Percentiles rank a stretch among this genome's conserved stretches.
These are phyloP conservation scores for Brachypodium distachyon DNA, from an alignment of 202 grass and related monocot species.

Conservation along the genomic window DNA sequence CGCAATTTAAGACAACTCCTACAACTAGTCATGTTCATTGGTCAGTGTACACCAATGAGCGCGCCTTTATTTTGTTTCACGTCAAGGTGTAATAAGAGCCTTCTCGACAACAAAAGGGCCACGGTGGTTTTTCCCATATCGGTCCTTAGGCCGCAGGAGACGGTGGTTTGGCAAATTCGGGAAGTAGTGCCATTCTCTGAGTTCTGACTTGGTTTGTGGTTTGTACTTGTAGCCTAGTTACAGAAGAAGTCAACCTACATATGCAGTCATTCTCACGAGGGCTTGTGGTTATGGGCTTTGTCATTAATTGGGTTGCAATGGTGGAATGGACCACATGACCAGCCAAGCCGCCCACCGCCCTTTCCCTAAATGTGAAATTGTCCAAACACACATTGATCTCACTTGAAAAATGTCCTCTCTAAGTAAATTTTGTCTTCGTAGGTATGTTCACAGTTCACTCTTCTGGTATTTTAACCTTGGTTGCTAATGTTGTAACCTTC, in stretches of 20 bases:
- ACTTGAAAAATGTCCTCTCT: background rate
- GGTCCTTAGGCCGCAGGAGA: no score
- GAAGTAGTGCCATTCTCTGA: background rate
- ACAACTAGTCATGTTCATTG: background rate
- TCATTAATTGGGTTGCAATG: constrained; percentile 17
- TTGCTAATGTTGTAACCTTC: background rate
- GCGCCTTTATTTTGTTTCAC: constrained; percentile 1
- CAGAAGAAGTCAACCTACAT: constrained; percentile 7
- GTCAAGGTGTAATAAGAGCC: background rate
- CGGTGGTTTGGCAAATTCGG: background rate
- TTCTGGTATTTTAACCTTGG: background rate
- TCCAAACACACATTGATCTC: constrained; percentile 12
- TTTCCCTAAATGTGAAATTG: background rate
- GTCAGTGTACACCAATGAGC: no score
- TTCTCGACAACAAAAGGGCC: background rate
- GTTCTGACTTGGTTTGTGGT: background rate
- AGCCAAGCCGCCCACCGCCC: background rate
- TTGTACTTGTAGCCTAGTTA: background rate
- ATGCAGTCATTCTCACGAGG: background rate
- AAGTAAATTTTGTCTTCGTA: background rate
- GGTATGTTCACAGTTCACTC: background rate
- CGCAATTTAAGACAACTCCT: no score
- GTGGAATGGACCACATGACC: constrained; percentile 11
- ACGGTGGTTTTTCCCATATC: constrained; percentile 7
- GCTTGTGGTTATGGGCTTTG: background rate